Conservation (phyloP, 192 early-diverging fungal species). For the Endogone sp. region DNA sequence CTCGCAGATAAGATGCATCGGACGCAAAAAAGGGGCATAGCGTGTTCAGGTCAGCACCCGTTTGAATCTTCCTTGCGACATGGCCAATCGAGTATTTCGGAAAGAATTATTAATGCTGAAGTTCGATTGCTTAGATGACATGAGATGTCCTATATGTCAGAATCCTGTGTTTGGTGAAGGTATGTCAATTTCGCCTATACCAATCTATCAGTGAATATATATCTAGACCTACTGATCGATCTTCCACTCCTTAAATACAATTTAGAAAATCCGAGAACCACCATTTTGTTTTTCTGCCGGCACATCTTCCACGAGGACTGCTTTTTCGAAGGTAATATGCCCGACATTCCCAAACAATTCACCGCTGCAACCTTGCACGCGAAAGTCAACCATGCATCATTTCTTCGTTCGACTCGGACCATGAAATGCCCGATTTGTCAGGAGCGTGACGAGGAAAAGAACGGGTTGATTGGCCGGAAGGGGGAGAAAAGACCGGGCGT, state of each 20-base stretch:
- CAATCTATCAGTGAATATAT: no score
- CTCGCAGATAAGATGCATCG: constrained; percentile 67
- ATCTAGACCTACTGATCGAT: background rate
- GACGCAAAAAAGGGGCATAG: constrained; percentile 64
- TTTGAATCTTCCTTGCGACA: constrained; percentile 11
- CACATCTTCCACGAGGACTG: constrained; percentile 88
- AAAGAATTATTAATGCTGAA: constrained; percentile 4
- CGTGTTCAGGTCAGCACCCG: constrained; percentile 41
- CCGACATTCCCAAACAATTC: constrained; percentile 16
- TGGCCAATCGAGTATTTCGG: background rate
- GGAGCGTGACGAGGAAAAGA: constrained; percentile 38
- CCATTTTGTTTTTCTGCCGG: constrained; percentile 87
- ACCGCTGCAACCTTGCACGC: constrained; percentile 18
- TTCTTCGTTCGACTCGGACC: constrained; percentile 36
- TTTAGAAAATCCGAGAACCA: constrained; percentile 28
- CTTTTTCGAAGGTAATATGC: constrained; percentile 57
- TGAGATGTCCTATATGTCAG: constrained; percentile 43
- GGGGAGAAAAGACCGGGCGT: background rate
- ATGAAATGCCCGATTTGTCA: constrained; percentile 49
- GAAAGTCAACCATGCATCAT: constrained; percentile 47
- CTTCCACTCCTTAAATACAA: background rate
- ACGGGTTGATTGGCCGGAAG: constrained; percentile 29
- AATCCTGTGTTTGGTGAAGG: constrained; percentile 37
- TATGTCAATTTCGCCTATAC: background rate
- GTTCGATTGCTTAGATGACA: constrained; percentile 24